phyloP scores from a whole-genome alignment of 164 flowering plant species.

The Annona cherimola region DNA sequence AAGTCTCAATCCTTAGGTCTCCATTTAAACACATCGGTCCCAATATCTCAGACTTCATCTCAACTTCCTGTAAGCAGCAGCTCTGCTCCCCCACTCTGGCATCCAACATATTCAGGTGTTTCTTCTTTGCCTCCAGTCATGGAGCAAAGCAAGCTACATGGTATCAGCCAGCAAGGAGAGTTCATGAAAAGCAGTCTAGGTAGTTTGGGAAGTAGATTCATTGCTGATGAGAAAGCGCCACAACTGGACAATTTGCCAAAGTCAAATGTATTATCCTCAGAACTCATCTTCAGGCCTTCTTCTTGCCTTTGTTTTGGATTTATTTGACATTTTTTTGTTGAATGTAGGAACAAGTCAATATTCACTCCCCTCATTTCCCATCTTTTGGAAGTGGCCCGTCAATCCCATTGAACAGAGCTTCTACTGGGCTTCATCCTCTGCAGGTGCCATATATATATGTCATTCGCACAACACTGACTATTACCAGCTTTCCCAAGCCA shows the following conservation, averaged over 20 bases:
- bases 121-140: slow-evolving; percentile 18
- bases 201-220: slow-evolving; percentile 9
- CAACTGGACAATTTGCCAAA: slow-evolving; percentile 15
- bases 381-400: slow-evolving; percentile 16
- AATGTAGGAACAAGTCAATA: slow-evolving; percentile 22
- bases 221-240: slow-evolving; percentile 15
- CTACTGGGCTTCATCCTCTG: slow-evolving; percentile 14
- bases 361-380: slow-evolving; percentile 9
- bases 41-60: slow-evolving; percentile 7
- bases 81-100: slow-evolving; percentile 19
- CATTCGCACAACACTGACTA: background rate
- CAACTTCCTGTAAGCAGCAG: slow-evolving; percentile 19
- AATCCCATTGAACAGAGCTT: slow-evolving; percentile 8
- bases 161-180: slow-evolving; percentile 23
- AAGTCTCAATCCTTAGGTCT: slow-evolving; percentile 10
- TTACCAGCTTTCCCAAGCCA: background rate
- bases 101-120: slow-evolving; percentile 15
- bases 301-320: background rate
- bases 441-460: slow-evolving; percentile 18
- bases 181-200: slow-evolving; percentile 13
- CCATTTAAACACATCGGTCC: slow-evolving; percentile 9
- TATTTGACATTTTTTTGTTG: background rate
- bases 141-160: slow-evolving; percentile 20
- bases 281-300: background rate
- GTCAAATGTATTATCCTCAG: slow-evolving; percentile 2